Conservation (phyloP, 805 yeast species). For the Candida orba region DNA sequence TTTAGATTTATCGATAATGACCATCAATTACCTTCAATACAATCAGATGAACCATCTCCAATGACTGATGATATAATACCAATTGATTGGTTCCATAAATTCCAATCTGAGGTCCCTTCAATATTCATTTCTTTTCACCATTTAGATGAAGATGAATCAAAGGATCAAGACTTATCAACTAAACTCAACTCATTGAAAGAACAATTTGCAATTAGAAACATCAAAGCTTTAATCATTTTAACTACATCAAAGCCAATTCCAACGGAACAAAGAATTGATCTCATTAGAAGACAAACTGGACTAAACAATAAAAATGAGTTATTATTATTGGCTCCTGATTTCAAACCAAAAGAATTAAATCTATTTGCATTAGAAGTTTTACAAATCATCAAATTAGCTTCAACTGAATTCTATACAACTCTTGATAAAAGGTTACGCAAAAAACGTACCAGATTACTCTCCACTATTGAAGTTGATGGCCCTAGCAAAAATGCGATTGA, state of each 20-base stretch:
- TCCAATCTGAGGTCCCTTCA: constrained; percentile 39
- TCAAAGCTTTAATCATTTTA: constrained; percentile 26
- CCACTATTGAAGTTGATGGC: constrained; percentile 1
- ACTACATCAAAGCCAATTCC: constrained; percentile 19
- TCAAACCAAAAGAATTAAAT: constrained; percentile 31
- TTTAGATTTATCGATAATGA: constrained; percentile 27
- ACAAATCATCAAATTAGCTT: constrained; percentile 32
- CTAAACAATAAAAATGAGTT: constrained; percentile 39
- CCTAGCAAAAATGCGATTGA: constrained; percentile 11
- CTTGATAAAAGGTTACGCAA: constrained; percentile 35
- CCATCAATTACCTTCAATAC: constrained; percentile 10
- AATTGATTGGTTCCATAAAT: constrained; percentile 47
- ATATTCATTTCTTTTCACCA: constrained; percentile 40
- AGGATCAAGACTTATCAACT: constrained; percentile 28
- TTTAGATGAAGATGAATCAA: constrained; percentile 27
- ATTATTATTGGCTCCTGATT: constrained; percentile 31
- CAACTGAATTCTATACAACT: constrained; percentile 37
- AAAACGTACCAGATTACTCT: constrained; percentile 25
- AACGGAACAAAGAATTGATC: constrained; percentile 28
- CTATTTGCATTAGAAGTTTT: constrained; percentile 32
- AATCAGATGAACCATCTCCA: constrained; percentile 15
- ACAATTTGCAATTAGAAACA: constrained; percentile 23
- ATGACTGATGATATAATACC: constrained; percentile 33
- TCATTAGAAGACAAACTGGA: constrained; percentile 35
- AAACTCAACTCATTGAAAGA: constrained; percentile 31